Percentiles rank a stretch among this genome's conserved stretches.
phyloP scores from a whole-genome alignment of 345 rosid genomes.

The Schrenkiella parvula region DNA sequence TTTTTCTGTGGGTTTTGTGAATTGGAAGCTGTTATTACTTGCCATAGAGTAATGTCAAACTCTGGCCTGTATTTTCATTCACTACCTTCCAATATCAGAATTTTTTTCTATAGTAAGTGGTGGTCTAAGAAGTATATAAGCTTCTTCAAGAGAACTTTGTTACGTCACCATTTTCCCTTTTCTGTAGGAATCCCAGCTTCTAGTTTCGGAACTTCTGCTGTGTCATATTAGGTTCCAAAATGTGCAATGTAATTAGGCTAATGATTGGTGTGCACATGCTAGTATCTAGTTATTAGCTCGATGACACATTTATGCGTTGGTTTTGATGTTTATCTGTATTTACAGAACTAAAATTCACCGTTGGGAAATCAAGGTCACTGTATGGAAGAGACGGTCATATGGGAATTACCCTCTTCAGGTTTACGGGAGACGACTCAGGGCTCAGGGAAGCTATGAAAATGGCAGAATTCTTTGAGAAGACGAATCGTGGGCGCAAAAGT shows the following conservation, averaged over 20 bases:
- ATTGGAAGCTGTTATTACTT: not conserved
- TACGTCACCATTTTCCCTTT: slow-evolving; percentile 12
- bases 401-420: slow-evolving; percentile 73
- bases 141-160: not conserved
- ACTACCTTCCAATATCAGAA: not conserved
- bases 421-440: slow-evolving; percentile 62
- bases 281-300: slow-evolving; percentile 12
- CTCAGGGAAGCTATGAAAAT: slow-evolving; percentile 70
- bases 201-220: slow-evolving; percentile 9
- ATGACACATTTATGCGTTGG: slow-evolving; percentile 17
- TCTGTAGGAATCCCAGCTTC: not conserved
- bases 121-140: slow-evolving; percentile 9
- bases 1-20: not conserved
- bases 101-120: slow-evolving; percentile 1
- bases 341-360: slow-evolving; percentile 76
- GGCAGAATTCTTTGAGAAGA: slow-evolving; percentile 79
- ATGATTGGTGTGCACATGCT: slow-evolving; percentile 8
- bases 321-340: slow-evolving; percentile 27
- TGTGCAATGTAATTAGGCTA: slow-evolving; percentile 18
- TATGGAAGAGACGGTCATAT: slow-evolving; percentile 95
- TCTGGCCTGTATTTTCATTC: slow-evolving; percentile 7
- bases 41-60: not conserved
- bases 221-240: slow-evolving; percentile 9
- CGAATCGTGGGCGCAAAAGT: slow-evolving; percentile 65
- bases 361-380: slow-evolving; percentile 83